Evolutionary conservation across 352 stramenopile species (phyloP).

Genomic region (Globisporangium lucens): DNA sequence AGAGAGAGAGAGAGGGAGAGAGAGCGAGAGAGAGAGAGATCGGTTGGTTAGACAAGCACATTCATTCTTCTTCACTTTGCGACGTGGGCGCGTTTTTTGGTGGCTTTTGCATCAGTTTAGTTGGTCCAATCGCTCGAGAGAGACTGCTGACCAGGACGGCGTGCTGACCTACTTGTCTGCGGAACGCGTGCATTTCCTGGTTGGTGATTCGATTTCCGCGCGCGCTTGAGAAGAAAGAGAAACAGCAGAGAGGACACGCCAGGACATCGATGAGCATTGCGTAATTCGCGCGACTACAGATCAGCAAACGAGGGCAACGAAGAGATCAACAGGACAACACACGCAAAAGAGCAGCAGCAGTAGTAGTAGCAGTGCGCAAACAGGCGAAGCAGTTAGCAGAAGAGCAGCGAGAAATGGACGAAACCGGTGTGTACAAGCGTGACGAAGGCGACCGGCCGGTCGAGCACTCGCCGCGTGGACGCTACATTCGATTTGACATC

Average conservation of each 20-base stretch:
- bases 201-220: neutral
- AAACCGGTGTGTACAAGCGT: conserved; percentile 66
- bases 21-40: neutral
- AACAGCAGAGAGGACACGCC: neutral
- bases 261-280: conserved; percentile 15
- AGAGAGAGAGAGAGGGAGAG: neutral
- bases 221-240: neutral
- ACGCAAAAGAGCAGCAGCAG: neutral
- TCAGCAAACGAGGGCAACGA: neutral
- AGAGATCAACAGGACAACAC: neutral
- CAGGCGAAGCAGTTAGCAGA: conserved; percentile 9
- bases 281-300: conserved; percentile 1
- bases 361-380: neutral
- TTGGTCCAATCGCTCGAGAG: neutral
- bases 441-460: conserved; percentile 73
- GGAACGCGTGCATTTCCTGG: neutral
- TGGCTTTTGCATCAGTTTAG: neutral
- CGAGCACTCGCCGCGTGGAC: conserved; percentile 75
- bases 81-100: neutral
- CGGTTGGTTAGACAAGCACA: neutral
- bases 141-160: neutral
- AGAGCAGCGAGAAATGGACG: conserved; percentile 43
- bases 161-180: neutral
- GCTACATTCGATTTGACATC: conserved; percentile 86
- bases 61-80: neutral